Evolutionary conservation across 805 yeast species (phyloP).

Genomic region (Ogataea wickerhamii): DNA sequence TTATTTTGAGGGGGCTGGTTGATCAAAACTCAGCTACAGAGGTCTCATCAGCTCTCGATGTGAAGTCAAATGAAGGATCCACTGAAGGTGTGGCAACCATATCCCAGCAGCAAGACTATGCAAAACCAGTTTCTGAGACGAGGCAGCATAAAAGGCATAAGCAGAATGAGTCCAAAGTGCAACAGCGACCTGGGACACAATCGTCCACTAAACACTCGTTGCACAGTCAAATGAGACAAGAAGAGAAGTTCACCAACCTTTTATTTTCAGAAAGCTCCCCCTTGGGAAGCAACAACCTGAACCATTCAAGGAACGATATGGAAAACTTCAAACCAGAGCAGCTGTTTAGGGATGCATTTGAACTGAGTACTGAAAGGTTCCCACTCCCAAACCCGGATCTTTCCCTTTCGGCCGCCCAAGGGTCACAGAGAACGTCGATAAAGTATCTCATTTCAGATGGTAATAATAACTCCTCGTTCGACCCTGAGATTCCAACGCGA

Average conservation of each 20-base stretch:
- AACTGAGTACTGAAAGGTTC: neutral
- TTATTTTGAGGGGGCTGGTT: conserved; percentile 7
- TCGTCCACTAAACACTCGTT: neutral
- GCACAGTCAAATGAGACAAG: neutral
- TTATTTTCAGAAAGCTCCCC: neutral
- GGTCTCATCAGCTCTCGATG: neutral
- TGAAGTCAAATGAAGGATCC: neutral
- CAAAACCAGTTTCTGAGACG: neutral
- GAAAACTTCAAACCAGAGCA: conserved; percentile 12
- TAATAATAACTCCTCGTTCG: neutral
- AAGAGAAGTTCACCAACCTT: neutral
- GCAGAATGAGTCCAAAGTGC: neutral
- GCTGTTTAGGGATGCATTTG: conserved; percentile 7
- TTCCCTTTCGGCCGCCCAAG: neutral
- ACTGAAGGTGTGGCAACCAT: neutral
- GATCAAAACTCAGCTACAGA: neutral
- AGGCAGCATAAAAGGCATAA: neutral
- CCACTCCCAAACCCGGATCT: neutral
- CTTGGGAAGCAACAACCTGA: neutral
- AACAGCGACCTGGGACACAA: neutral
- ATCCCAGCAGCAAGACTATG: neutral
- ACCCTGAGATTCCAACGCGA: neutral
- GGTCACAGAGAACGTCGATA: conserved; percentile 7
- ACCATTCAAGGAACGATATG: conserved; percentile 7
- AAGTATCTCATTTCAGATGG: conserved; percentile 7